Base-by-base conservation (phyloP, 2,329 filamentous ascomycete species). In the Penicillium occitanis region DNA sequence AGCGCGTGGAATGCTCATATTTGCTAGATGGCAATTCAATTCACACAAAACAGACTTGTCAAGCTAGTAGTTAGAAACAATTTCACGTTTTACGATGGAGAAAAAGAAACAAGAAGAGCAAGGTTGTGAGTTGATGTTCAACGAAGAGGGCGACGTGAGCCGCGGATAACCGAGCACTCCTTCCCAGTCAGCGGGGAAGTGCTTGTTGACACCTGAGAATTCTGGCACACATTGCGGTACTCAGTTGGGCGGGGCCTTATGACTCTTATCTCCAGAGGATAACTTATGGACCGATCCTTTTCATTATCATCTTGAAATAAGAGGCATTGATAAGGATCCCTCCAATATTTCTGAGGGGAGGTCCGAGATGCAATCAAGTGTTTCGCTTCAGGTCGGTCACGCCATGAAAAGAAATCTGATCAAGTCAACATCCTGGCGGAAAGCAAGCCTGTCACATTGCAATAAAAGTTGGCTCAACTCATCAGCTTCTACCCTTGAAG, bases 141-240 rank as follows among this genome's bases (percentile, higher is more conserved):
- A 58, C 11, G 46, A 37, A 22, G 3, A 46, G 44, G 33, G 55
- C 58, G 61, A 63, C 11, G 59, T 60, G 48, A 44, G 25, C 66
- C 66, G 66, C 63, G 50, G 40, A 63, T 67, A 67, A 65, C 66
- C 66, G 66, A 67, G 61, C 35, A 33, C 17, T 7, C 25, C 17
- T 35, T 46, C 42, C 44, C n/a, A n/a, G 35, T 10, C 19, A 25
- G 35, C 4, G 40, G 40, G 50, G 59, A 10, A 28, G 2, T 33
- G 7, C 30, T 19, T 61, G 22, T 51, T 11, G 55, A 44, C 44
- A 55, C 63, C 63, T 60, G 63, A 64, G 22, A 40, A 40, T 37
- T 51, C 42, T 19, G 63, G 63, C 63, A 64, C 3, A 48, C 1
- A 51, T 25, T n/a, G 19, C 28, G 17, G 42, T 25, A 35, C 7